Evolutionary conservation across 805 yeast genomes (phyloP), one percentile per base, ranked within the genome.

Genomic region (Sugiyamaella lignohabitans): DNA sequence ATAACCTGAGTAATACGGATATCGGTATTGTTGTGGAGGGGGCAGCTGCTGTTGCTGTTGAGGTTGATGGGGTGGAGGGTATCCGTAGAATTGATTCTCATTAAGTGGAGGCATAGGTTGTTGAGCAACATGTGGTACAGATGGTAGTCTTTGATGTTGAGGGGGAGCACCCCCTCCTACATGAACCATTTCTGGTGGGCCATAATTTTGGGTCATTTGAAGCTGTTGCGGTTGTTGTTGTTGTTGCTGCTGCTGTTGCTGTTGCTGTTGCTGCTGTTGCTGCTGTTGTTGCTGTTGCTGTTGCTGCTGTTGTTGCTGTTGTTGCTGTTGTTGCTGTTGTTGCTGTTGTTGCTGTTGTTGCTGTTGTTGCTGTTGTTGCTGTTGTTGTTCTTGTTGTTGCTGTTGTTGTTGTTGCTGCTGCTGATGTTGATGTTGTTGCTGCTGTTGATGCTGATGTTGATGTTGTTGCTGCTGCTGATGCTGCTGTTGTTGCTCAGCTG

Each of bases 211-310:
- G 46, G 10, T 19, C 6, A 5, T 14, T n/a, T 24, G 56, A 62
- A 2, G 57, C 59, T 5, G 46, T 8, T 35, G 46, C n/a, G 24
- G 50, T 48, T 8, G 52, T 54, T 39, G 57, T 58, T 20, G 53
- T 16, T 43, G 52, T 20, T 37, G 43, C 35, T 41, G 55, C 3
- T 43, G 49, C 20, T 45, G 49, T 5, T 35, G 23, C 23, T 40
- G 42, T 22, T 37, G 30, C 43, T 19, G 47, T 30, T 35, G 46
- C 16, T 29, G 46, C 45, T 46, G 50, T 19, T 42, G 52, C 40
- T 24, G 52, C 11, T 14, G 47, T 24, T 23, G 45, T 32, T 35
- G 42, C 23, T 21, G 50, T 20, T 47, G 51, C 17, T 40, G 45
- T 18, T 16, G 47, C 23, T 40, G 47, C 27, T 43, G 55, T 38